Conservation (phyloP, 106 monocot species). For the Dendrobium chrysotoxum region DNA sequence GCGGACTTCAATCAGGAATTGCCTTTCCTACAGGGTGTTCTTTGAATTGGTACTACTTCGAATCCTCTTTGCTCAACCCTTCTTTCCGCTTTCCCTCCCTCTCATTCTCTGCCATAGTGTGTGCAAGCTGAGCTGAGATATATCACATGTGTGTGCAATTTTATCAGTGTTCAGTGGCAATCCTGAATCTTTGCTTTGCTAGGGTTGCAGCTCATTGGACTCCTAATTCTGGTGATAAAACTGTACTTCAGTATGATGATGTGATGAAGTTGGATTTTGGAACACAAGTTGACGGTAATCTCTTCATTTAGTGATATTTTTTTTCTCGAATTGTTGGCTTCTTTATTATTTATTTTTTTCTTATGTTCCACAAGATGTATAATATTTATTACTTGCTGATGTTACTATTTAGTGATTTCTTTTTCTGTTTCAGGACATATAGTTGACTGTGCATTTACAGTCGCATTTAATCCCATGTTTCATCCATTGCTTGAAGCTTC, state of each 20-base stretch:
- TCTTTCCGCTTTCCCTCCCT: background rate
- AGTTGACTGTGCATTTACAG: constrained; percentile 94
- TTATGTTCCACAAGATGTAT: background rate
- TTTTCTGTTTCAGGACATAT: constrained; percentile 59
- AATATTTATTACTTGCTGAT: background rate
- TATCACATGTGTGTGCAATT: background rate
- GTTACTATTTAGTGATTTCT: background rate
- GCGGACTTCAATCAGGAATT: constrained; percentile 95
- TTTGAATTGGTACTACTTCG: constrained; percentile 70
- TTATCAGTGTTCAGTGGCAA: background rate
- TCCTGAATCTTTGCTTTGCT: constrained; percentile 14
- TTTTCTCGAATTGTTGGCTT: background rate
- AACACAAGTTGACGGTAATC: constrained; percentile 86
- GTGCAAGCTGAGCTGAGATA: background rate
- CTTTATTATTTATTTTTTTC: background rate
- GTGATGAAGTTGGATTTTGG: constrained; percentile 99
- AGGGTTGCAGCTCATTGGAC: constrained; percentile 99
- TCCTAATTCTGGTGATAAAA: constrained; percentile 95
- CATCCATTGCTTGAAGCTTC: constrained; percentile 92
- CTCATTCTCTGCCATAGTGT: background rate
- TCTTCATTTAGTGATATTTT: background rate
- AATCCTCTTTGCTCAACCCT: background rate
- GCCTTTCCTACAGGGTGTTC: constrained; percentile 99
- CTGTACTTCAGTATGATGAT: constrained; percentile 99
- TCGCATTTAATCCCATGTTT: constrained; percentile 98